Evolutionary conservation across 2,329 filamentous ascomycete species (phyloP).

Genomic region (Botrytis deweyae): DNA sequence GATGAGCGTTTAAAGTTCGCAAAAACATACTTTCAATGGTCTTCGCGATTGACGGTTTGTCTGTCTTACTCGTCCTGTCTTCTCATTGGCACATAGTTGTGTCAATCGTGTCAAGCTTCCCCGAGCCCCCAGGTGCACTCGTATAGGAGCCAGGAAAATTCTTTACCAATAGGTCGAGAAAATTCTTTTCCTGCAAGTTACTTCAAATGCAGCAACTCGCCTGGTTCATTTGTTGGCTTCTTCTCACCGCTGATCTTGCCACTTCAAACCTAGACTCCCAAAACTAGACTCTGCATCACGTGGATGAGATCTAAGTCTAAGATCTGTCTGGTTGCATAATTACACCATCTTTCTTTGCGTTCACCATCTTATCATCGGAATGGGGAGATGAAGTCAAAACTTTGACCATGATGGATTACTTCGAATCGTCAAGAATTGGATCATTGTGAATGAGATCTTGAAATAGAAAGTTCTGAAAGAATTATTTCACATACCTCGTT

Average conservation of each 20-base stretch:
- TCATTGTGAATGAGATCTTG: background rate
- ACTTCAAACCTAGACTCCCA: background rate
- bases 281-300: background rate
- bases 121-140: background rate
- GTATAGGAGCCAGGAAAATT: background rate
- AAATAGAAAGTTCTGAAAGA: background rate
- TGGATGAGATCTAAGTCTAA: background rate
- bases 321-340: background rate
- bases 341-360: background rate
- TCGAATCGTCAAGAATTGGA: background rate
- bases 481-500: constrained; percentile 31
- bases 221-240: background rate
- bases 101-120: constrained; percentile 1
- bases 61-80: background rate
- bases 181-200: constrained; percentile 9
- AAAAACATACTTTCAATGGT: background rate
- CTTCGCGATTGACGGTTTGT: background rate
- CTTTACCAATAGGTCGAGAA: background rate
- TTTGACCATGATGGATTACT: constrained; percentile 1
- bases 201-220: constrained; percentile 14
- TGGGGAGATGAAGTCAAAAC: background rate
- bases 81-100: constrained; percentile 10
- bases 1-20: background rate
- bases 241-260: constrained; percentile 15
- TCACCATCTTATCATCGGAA: background rate